Percentiles rank a stretch among this genome's conserved stretches.
Conservation (phyloP, 1,139 yeast genomes). For the Candida freyschussii region DNA sequence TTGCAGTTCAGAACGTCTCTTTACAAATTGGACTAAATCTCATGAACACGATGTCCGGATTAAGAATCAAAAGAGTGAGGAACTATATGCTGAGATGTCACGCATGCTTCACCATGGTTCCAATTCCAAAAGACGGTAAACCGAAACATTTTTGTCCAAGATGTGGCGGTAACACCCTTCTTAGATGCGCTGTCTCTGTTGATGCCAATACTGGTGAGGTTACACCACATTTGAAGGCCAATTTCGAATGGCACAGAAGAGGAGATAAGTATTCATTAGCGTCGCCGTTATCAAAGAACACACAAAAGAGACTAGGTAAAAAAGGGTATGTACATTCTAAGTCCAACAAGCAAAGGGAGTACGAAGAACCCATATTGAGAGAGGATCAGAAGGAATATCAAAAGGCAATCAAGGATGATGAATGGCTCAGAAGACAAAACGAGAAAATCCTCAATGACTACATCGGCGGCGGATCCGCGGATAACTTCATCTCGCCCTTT, state of each 20-base stretch:
- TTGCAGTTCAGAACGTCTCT: constrained; percentile 94
- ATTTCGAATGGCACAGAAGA: constrained; percentile 90
- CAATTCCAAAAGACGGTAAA: constrained; percentile 69
- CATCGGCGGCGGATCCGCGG: constrained; percentile 94
- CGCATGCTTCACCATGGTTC: constrained; percentile 84
- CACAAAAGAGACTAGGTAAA: constrained; percentile 58
- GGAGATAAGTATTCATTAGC: constrained; percentile 80
- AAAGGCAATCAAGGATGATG: constrained; percentile 80
- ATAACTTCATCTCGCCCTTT: constrained; percentile 86
- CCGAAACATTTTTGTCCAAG: constrained; percentile 81
- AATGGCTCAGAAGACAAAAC: constrained; percentile 81
- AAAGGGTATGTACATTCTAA: constrained; percentile 69
- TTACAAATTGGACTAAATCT: constrained; percentile 84
- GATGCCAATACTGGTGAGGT: constrained; percentile 75
- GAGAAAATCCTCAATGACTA: constrained; percentile 83
- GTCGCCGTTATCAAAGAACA: constrained; percentile 66
- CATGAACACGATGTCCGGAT: constrained; percentile 81
- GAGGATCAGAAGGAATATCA: constrained; percentile 95
- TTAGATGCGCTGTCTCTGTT: constrained; percentile 87
- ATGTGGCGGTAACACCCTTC: constrained; percentile 89
- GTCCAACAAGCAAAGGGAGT: constrained; percentile 51
- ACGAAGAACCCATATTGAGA: constrained; percentile 56
- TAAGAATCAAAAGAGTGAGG: constrained; percentile 78
- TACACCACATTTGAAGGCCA: constrained; percentile 85
- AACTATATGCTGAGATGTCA: constrained; percentile 95